A percentile compares a stretch with the other conserved stretches of the same genome.
Evolutionary conservation across 2,329 filamentous ascomycete genomes (phyloP).

Genomic region (Colletotrichum cereale): DNA sequence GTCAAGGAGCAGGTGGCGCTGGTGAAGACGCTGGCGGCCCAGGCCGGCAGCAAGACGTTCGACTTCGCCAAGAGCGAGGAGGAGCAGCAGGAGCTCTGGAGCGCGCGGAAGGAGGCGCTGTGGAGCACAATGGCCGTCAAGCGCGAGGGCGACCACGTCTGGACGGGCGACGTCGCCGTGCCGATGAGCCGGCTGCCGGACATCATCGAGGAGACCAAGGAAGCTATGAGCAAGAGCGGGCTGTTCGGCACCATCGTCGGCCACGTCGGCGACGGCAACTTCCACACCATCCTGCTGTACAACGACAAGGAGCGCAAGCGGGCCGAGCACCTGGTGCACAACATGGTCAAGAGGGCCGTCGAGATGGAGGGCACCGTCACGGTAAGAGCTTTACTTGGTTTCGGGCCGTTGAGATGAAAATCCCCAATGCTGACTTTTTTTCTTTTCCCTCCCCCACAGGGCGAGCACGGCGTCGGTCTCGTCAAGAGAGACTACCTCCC

Average conservation of each 20-base stretch:
- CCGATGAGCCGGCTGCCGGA: slow-evolving; percentile 80
- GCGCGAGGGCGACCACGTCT: slow-evolving; percentile 77
- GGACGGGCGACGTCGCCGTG: slow-evolving; percentile 90
- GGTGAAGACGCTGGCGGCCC: slow-evolving; percentile 73
- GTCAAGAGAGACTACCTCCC: slow-evolving; percentile 87
- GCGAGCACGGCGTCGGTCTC: slow-evolving; percentile 86
- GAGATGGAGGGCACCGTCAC: slow-evolving; percentile 89
- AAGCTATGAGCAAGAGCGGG: slow-evolving; percentile 57
- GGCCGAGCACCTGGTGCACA: slow-evolving; percentile 79
- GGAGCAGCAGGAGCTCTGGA: slow-evolving; percentile 85
- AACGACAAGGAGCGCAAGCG: slow-evolving; percentile 75
- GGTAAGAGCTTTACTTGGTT: no score
- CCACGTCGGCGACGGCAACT: slow-evolving; percentile 84
- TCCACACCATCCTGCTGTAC: slow-evolving; percentile 74
- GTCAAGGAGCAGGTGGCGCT: slow-evolving; percentile 84
- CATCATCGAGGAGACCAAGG: slow-evolving; percentile 80
- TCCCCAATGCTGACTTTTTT: slow-evolving; percentile 21
- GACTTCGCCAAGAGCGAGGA: slow-evolving; percentile 79
- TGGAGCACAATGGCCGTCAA: slow-evolving; percentile 82
- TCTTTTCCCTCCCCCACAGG: slow-evolving; percentile 53
- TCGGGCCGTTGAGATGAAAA: not conserved
- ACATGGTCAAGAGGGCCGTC: slow-evolving; percentile 88
- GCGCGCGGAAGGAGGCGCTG: slow-evolving; percentile 84
- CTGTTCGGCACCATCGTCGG: slow-evolving; percentile 70
- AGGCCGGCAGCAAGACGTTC: slow-evolving; percentile 75